Percentiles rank a stretch among this genome's conserved stretches.
Evolutionary conservation across 2,329 filamentous ascomycete genomes (phyloP).

Genomic region (Paecilomyces formosus): DNA sequence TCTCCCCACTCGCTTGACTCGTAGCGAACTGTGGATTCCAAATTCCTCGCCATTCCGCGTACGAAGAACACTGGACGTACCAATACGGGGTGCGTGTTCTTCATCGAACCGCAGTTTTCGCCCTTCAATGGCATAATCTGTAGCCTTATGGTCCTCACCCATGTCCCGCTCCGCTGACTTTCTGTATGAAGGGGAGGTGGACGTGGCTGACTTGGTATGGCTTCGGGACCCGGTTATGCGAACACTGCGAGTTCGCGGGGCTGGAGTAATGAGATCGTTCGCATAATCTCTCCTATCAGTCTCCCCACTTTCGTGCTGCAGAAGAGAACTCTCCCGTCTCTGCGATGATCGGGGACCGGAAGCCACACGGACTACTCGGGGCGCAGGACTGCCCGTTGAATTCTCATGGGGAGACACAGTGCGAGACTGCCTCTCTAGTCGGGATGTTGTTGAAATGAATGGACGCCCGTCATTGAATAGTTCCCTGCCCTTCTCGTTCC

Average conservation of each 20-base stretch:
- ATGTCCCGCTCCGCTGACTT: conserved; percentile 22
- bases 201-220: conserved; percentile 32
- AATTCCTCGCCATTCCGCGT: conserved; percentile 53
- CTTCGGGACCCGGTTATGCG: conserved; percentile 35
- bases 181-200: conserved; percentile 27
- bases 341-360: conserved; percentile 17
- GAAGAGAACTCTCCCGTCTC: conserved; percentile 31
- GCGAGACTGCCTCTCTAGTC: conserved; percentile 26
- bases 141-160: conserved; percentile 23
- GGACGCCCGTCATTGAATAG: conserved; percentile 16
- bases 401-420: conserved; percentile 29
- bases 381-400: conserved; percentile 34
- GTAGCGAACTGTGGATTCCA: conserved; percentile 64
- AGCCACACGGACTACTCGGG: conserved; percentile 34
- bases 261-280: conserved; percentile 40
- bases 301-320: conserved; percentile 25
- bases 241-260: conserved; percentile 36
- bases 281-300: conserved; percentile 15
- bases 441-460: conserved; percentile 16
- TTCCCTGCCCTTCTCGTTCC: conserved; percentile 21
- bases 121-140: conserved; percentile 26
- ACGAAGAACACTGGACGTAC: conserved; percentile 30
- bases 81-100: conserved; percentile 23
- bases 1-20: conserved; percentile 69
- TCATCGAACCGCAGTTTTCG: conserved; percentile 24